Percentiles rank a stretch among this genome's conserved stretches.
Conservation (phyloP, 495 filamentous ascomycete genomes). For the Hypoxylon fragiforme region DNA sequence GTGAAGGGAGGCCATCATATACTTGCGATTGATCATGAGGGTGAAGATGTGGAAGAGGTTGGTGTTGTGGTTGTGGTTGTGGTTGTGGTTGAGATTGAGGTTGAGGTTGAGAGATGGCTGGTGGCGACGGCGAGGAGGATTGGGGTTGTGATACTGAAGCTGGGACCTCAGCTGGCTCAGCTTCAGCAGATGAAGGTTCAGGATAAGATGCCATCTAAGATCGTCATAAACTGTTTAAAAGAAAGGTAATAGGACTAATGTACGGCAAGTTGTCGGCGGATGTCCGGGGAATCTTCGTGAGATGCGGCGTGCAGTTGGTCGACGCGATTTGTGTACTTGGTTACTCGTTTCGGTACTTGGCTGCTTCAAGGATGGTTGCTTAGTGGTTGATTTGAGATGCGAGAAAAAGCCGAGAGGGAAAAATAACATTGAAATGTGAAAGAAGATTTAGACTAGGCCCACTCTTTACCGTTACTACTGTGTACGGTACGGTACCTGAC, state of each 20-base stretch:
- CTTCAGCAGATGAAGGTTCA: slow-evolving; percentile 20
- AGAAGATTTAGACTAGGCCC: too few relatives aligned
- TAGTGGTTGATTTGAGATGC: too few relatives aligned
- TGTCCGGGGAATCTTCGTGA: slow-evolving; percentile 43
- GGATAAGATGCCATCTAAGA: slow-evolving; percentile 36
- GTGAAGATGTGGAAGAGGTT: slow-evolving; percentile 6
- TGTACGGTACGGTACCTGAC: background rate
- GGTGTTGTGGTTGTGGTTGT: slow-evolving; percentile 6
- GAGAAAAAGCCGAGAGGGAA: background rate
- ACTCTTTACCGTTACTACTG: too few relatives aligned
- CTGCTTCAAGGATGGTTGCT: background rate
- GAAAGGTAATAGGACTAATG: slow-evolving; percentile 17
- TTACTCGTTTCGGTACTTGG: too few relatives aligned
- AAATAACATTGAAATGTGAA: too few relatives aligned
- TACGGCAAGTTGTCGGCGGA: slow-evolving; percentile 41
- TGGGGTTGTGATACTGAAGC: slow-evolving; percentile 1
- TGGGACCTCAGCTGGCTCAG: background rate
- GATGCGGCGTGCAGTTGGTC: slow-evolving; percentile 21
- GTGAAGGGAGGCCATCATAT: slow-evolving; percentile 29
- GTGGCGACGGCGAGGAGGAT: background rate
- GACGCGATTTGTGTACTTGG: too few relatives aligned
- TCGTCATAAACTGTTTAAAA: slow-evolving; percentile 11
- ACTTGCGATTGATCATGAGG: slow-evolving; percentile 5
- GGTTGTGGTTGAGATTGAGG: background rate
- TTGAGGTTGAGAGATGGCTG: slow-evolving; percentile 8